A percentile compares a stretch with the other conserved stretches of the same genome.
phyloP scores from a whole-genome alignment of 768 basidiomycete species.

The Termitomyces sp. region DNA sequence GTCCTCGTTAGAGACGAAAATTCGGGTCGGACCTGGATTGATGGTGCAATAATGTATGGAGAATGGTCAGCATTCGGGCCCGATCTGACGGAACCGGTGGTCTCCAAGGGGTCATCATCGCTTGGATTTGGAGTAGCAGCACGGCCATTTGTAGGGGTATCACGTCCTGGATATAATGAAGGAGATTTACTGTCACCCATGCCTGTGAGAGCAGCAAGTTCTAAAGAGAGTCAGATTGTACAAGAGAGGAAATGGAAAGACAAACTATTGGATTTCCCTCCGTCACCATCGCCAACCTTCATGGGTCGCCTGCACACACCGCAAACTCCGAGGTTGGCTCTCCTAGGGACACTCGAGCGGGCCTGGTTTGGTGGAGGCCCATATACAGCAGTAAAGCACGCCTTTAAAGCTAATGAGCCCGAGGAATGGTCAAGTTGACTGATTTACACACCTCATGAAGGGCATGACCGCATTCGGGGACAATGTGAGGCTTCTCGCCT shows the following conservation, averaged over 20 bases:
- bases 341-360: conserved; percentile 55
- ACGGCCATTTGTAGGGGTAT: conserved; percentile 49
- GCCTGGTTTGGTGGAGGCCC: conserved; percentile 73
- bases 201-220: conserved; percentile 91
- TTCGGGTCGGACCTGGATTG: conserved; percentile 92
- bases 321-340: conserved; percentile 89
- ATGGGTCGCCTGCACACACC: conserved; percentile 96
- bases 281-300: conserved; percentile 90
- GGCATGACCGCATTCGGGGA: conserved; percentile 96
- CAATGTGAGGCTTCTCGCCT: conserved; percentile 96
- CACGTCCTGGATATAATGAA: conserved; percentile 67
- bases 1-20: conserved; percentile 79
- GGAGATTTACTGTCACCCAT: conserved; percentile 65
- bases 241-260: conserved; percentile 16
- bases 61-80: conserved; percentile 42
- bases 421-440: conserved; percentile 6
- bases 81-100: conserved; percentile 48
- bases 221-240: conserved; percentile 38
- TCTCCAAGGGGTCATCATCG: conserved; percentile 85
- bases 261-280: conserved; percentile 87
- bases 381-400: conserved; percentile 96
- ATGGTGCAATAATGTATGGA: conserved; percentile 84
- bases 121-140: conserved; percentile 55
- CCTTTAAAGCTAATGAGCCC: conserved; percentile 35
- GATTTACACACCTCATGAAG: conserved; percentile 76